Conservation (phyloP, 257 asterid species). For the Gentiana dahurica region DNA sequence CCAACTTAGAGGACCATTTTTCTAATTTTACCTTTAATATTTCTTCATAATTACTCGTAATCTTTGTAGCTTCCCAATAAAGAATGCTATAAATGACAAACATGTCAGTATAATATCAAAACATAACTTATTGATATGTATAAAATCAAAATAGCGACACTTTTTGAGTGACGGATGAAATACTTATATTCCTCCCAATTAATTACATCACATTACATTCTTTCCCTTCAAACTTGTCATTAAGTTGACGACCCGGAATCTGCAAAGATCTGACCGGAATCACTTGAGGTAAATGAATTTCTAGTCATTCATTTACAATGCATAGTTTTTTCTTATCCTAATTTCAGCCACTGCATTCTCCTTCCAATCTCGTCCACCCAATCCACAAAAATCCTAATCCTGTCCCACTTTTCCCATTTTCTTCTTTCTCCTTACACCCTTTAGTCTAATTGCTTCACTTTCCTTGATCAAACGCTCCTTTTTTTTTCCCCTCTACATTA, state of each 20-base stretch:
- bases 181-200: no score
- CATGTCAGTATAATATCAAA: no score
- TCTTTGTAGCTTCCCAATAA: no score
- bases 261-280: background rate
- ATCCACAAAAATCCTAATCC: constrained; percentile 16
- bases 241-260: background rate
- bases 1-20: no score
- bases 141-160: no score
- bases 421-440: background rate
- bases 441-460: background rate
- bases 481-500: constrained; percentile 6
- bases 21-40: no score
- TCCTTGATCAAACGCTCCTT: constrained; percentile 1
- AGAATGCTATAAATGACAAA: no score
- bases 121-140: no score
- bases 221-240: no score
- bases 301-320: constrained; percentile 6
- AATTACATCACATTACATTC: no score
- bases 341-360: constrained; percentile 19
- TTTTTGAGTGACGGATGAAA: no score
- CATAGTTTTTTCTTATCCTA: constrained; percentile 17
- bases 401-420: background rate
- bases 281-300: background rate
- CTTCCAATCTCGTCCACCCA: constrained; percentile 20
- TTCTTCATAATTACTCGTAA: no score